A percentile compares a stretch with the other conserved stretches of the same genome.
These are phyloP conservation scores for Wickerhamiella azyma DNA, from an alignment of 805 yeast species.

Conservation along the genomic window DNA sequence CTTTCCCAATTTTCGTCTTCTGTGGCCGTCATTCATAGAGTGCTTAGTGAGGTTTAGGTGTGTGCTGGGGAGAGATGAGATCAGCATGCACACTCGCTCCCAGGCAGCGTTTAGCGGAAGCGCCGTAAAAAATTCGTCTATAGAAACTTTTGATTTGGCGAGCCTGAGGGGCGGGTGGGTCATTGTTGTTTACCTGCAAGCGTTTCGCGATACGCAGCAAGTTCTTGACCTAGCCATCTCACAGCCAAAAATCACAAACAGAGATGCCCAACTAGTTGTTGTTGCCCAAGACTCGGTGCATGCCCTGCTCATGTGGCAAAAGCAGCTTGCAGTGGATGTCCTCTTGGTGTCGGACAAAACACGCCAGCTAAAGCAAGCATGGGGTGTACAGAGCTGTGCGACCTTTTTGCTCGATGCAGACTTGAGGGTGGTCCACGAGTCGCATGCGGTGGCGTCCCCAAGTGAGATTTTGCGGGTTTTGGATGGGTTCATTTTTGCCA, in stretches of 20 bases:
- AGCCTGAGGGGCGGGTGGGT: constrained; percentile 97
- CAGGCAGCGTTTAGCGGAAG: constrained; percentile 62
- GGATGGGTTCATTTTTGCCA: constrained; percentile 99
- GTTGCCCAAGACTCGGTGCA: constrained; percentile 98
- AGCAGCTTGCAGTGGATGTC: constrained; percentile 91
- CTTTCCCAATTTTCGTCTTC: constrained; percentile 12
- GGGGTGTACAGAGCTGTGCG: constrained; percentile 95
- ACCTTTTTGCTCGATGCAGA: constrained; percentile 94
- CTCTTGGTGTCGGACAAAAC: constrained; percentile 92
- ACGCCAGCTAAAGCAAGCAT: constrained; percentile 94
- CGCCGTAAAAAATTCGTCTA: constrained; percentile 92
- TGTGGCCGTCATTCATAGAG: constrained; percentile 4
- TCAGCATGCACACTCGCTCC: not conserved
- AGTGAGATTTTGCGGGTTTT: constrained; percentile 95
- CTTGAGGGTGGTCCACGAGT: constrained; percentile 92
- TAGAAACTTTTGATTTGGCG: constrained; percentile 92
- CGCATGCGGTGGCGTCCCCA: constrained; percentile 98
- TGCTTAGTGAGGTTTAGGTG: not conserved
- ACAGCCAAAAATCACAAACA: constrained; percentile 71
- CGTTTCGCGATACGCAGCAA: constrained; percentile 99
- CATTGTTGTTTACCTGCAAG: constrained; percentile 92
- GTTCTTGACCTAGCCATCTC: constrained; percentile 98
- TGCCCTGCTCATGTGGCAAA: constrained; percentile 96
- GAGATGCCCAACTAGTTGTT: constrained; percentile 78
- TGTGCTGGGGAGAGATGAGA: not conserved